A percentile compares a stretch with the other conserved stretches of the same genome.
Conservation (phyloP, 2,329 filamentous ascomycete species). For the Elsinoe australis region DNA sequence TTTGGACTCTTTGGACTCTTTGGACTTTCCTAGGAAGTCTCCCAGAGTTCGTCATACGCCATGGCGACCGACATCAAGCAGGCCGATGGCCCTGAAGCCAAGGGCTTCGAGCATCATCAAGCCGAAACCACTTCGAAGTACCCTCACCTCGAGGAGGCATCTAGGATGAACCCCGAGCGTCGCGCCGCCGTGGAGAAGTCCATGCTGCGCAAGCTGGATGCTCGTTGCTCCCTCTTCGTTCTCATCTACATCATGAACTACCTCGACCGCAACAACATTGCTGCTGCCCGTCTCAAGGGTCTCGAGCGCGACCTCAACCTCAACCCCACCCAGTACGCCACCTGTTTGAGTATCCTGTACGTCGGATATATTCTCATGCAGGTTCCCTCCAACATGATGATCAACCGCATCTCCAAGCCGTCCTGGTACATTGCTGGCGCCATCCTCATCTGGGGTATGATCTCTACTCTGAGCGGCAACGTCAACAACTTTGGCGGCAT, state of each 20-base stretch:
- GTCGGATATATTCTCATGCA: constrained; percentile 44
- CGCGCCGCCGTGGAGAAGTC: constrained; percentile 38
- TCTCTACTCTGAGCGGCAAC: constrained; percentile 32
- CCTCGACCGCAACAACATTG: constrained; percentile 52
- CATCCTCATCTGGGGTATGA: constrained; percentile 36
- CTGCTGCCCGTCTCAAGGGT: constrained; percentile 57
- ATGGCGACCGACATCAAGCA: constrained; percentile 8
- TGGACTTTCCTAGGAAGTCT: no score
- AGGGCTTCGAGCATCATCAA: neutral
- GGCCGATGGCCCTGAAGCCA: neutral
- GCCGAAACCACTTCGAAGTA: neutral
- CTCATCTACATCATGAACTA: constrained; percentile 74
- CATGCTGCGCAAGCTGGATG: constrained; percentile 63
- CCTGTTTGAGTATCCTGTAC: constrained; percentile 51
- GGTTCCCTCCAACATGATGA: constrained; percentile 42
- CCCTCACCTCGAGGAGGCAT: neutral
- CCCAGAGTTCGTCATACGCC: no score
- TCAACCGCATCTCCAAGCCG: constrained; percentile 36
- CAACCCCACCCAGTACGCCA: constrained; percentile 49
- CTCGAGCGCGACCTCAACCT: constrained; percentile 54
- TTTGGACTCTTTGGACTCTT: no score
- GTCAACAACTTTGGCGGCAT: constrained; percentile 32
- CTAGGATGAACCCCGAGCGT: constrained; percentile 7
- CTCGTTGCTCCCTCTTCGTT: constrained; percentile 58
- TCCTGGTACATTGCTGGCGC: constrained; percentile 34